Evolutionary conservation across 106 monocot genomes (phyloP).

Genomic region (Triglochin maritima): DNA sequence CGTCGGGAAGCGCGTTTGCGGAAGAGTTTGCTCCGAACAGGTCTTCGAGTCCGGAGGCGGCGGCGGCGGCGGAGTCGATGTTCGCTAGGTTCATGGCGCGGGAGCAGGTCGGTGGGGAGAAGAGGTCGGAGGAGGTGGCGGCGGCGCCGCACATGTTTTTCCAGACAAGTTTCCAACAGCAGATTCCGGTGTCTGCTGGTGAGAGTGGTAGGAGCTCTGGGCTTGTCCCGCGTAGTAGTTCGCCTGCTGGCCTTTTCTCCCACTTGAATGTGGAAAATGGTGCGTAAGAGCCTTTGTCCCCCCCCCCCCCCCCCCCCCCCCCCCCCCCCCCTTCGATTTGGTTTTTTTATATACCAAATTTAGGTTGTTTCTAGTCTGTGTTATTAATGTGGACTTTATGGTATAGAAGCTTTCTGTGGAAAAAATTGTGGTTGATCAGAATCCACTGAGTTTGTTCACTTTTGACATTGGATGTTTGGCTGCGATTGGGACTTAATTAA

Average conservation of each 20-base stretch:
- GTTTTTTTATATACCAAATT: neutral
- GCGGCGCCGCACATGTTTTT: constrained; percentile 44
- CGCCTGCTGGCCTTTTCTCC: constrained; percentile 13
- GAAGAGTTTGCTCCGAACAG: constrained; percentile 52
- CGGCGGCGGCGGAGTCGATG: constrained; percentile 47
- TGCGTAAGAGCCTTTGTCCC: neutral
- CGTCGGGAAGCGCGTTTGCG: constrained; percentile 63
- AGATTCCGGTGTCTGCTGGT: neutral
- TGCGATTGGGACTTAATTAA: too few species aligned
- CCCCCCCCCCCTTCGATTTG: neutral
- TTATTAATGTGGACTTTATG: neutral
- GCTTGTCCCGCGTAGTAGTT: constrained; percentile 12
- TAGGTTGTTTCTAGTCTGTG: neutral
- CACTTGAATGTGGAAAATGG: constrained; percentile 14
- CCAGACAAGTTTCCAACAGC: constrained; percentile 36
- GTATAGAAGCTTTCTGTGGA: too few species aligned
- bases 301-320: constrained; percentile 6
- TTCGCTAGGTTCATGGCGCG: constrained; percentile 51
- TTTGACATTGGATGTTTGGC: too few species aligned
- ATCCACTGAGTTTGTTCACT: neutral
- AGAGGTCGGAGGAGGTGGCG: constrained; percentile 4
- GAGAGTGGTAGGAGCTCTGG: neutral
- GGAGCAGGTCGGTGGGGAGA: constrained; percentile 20
- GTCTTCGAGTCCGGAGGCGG: constrained; percentile 23
- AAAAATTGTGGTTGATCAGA: neutral